Conservation (phyloP, 495 filamentous ascomycete genomes). For the Xylaria castorea region DNA sequence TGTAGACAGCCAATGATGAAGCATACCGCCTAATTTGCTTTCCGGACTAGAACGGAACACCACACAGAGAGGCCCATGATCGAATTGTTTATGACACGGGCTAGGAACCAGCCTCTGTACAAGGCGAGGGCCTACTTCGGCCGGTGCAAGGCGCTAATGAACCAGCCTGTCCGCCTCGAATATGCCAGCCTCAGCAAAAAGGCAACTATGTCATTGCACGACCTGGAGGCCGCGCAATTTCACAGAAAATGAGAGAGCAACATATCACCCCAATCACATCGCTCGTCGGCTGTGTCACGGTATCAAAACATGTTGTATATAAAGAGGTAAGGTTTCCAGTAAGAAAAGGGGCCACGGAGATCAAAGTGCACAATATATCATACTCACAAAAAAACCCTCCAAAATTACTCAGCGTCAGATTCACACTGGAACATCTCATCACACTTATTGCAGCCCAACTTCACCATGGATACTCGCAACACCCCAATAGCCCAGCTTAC, state of each 20-base stretch:
- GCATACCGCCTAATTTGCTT: background rate
- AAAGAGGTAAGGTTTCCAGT: background rate
- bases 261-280: background rate
- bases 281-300: slow-evolving; percentile 2
- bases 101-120: slow-evolving; percentile 2
- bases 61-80: background rate
- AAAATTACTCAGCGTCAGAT: background rate
- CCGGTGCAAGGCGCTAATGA: slow-evolving; percentile 1
- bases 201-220: slow-evolving; percentile 24
- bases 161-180: background rate
- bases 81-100: slow-evolving; percentile 1
- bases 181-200: background rate
- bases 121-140: slow-evolving; percentile 16
- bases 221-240: slow-evolving; percentile 25
- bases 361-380: background rate
- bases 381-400: background rate
- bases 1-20: slow-evolving; percentile 1
- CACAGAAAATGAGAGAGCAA: background rate
- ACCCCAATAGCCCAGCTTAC: background rate
- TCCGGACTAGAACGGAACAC: background rate
- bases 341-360: background rate
- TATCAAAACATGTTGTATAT: background rate
- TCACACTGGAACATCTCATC: background rate
- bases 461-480: slow-evolving; percentile 16
- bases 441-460: background rate